Base-by-base conservation (phyloP, 2,329 filamentous ascomycete genomes). In the Mollisiaceae sp. region DNA sequence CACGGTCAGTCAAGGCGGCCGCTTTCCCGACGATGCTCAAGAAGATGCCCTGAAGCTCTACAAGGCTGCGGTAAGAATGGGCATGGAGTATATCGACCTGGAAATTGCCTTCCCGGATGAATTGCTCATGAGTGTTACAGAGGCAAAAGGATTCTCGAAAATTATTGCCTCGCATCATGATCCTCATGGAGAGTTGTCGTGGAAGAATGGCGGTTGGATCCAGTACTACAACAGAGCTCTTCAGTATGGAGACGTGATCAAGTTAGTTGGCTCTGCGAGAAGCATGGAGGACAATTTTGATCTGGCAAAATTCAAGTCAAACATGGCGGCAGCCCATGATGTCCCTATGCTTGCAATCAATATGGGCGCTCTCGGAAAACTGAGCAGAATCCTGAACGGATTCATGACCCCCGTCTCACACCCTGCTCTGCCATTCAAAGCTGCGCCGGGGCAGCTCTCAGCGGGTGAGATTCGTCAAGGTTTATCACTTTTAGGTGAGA, bases 81-180 rank as follows among this genome's bases (percentile, higher is more conserved):
- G 93, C 9, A 88, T 94, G 52, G 95, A 99, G 76, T 99, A 96
- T 75, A 84, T 99, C 27, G 95, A 99, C 76, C 81, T 98, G 8
- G 95, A 99, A 77, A 91, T 98, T 79, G 91, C 92, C 0, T 90
- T 94, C 77, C 90, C 93, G 0, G 88, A 92, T 59, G 81, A 88
- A n/a, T 82, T 96, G 39, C 83, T 97, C 36, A 85, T 89, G 55
- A 81, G 85, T 15, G 83, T 97, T 4, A 83, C 86, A 0, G 86
- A 89, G 62, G 78, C 78, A 6, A 86, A 92, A 76, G 89, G 90
- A 2, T 84, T 86, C 69, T 93, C 92, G 0, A 90, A 89, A 67
- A 91, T 99, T 75, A 97, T 99, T 72, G 93, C 94, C 9, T 99
- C 95, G 0, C 94, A 99, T 77, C 95, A 99, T 77, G 95, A 99